A percentile compares a stretch with the other conserved stretches of the same genome.
These are phyloP conservation scores for Diospyros lotus DNA, from an alignment of 148 eudicot species.

Conservation along the genomic window DNA sequence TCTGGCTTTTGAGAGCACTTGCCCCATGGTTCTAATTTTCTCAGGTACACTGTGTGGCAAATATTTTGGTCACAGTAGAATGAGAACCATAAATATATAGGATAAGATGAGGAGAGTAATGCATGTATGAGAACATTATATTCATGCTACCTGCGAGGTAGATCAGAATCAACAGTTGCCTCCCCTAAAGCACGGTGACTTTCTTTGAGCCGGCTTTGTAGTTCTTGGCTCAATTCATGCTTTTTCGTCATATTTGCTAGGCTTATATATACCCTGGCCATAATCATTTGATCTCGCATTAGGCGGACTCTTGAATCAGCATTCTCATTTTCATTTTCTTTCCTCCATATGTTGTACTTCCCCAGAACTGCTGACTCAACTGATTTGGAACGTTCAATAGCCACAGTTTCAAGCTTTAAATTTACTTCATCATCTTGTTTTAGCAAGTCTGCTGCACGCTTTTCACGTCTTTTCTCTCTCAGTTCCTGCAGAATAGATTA, in stretches of 20 bases:
- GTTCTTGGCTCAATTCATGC: constrained; percentile 62
- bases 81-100: background rate
- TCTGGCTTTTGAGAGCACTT: constrained; percentile 70
- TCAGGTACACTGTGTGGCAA: constrained; percentile 50
- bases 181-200: constrained; percentile 94
- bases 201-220: constrained; percentile 79
- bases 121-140: background rate
- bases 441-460: constrained; percentile 69
- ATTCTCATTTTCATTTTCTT: constrained; percentile 83
- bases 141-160: constrained; percentile 57
- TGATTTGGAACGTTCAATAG: constrained; percentile 86
- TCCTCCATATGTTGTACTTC: constrained; percentile 92
- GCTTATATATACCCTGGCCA: constrained; percentile 85
- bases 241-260: constrained; percentile 77
- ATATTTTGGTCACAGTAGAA: background rate
- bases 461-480: constrained; percentile 75
- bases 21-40: constrained; percentile 77
- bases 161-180: constrained; percentile 66
- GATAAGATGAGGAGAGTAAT: constrained; percentile 2
- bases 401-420: constrained; percentile 90
- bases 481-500: constrained; percentile 50
- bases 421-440: constrained; percentile 79
- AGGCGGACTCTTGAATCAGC: constrained; percentile 76
- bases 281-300: constrained; percentile 92
- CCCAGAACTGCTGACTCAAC: constrained; percentile 95